Evolutionary conservation across 805 yeast genomes (phyloP).

Genomic region (Saturnispora bothae): DNA sequence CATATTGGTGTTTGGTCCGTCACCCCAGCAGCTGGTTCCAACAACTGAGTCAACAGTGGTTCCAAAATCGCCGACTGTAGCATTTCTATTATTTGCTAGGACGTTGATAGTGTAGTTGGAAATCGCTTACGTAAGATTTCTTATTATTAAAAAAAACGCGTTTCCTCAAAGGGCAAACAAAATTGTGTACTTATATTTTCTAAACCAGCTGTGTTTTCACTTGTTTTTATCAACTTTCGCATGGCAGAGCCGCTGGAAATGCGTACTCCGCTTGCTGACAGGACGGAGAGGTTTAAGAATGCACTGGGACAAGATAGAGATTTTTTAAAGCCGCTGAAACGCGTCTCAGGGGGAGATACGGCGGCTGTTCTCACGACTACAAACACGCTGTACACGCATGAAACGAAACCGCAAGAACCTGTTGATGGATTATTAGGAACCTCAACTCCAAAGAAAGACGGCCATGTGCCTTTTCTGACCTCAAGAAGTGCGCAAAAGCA

Average conservation of each 20-base stretch:
- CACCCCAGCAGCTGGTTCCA: conserved; percentile 20
- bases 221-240: not conserved
- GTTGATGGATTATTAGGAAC: conserved; percentile 9
- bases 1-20: conserved; percentile 21
- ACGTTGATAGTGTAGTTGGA: not conserved
- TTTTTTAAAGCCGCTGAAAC: conserved; percentile 1
- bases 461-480: conserved; percentile 9
- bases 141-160: not conserved
- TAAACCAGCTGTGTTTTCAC: no score
- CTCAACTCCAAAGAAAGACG: conserved; percentile 15
- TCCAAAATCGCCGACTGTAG: conserved; percentile 22
- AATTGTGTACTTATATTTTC: no score
- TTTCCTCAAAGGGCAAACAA: not conserved
- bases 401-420: conserved; percentile 7
- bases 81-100: conserved; percentile 15
- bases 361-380: not conserved
- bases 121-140: not conserved
- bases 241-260: conserved; percentile 4
- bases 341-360: no score
- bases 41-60: conserved; percentile 20
- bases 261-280: conserved; percentile 6
- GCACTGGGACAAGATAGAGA: not conserved
- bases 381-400: not conserved
- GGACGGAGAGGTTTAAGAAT: conserved; percentile 3
- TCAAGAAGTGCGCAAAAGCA: conserved; percentile 4